Evolutionary conservation across 768 basidiomycete species (phyloP), one percentile per base, ranked within the genome.

Genomic region (Lentinus tigrinus): DNA sequence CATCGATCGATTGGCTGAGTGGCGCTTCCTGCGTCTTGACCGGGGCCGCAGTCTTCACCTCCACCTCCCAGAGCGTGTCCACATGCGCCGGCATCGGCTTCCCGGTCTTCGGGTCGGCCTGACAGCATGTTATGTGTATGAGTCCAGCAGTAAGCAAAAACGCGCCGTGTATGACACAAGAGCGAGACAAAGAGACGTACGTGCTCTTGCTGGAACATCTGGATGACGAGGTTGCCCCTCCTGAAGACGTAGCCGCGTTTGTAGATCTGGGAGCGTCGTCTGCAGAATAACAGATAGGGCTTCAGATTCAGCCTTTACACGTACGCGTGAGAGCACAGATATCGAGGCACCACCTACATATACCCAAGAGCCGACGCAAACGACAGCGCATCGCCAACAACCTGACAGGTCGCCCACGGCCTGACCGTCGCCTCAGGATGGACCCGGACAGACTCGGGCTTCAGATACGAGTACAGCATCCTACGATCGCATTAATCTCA

Each of bases 391-490:
- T 94, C 89, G 1, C 91, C 91, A 24, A 83, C 77, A 21, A 93
- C 87, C 65, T 90, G 83, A 59, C 85, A 88, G 31, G 83, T 87
- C 14, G 89, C 86, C 87, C 91, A 93, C 10, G 92, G 89, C 48
- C 91, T 81, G 47, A 94, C 91, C 3, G 92, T 94, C 1, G 91
- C 90, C 68, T 93, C 90, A 10, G 91, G 91, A 64, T 93, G 88
- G 16, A 87, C 85, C 44, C 91, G 83, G 11, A 84, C 85, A n/a
- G 88, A 87, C 70, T 93, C 91, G 50, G 92, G 91, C 69, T 91
- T 91, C 55, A 91, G 75, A 69, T 88, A 90, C 23, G 91, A 89
- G 69, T 86, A 91, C 16, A 94, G 71, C 9, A 85, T 76, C 91
- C 89, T 92, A 10, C 21, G 3, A 42, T 6, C 17, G 19, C 9